Evolutionary conservation across 495 filamentous ascomycete genomes (phyloP).

Genomic region (Penicillium nucicola): DNA sequence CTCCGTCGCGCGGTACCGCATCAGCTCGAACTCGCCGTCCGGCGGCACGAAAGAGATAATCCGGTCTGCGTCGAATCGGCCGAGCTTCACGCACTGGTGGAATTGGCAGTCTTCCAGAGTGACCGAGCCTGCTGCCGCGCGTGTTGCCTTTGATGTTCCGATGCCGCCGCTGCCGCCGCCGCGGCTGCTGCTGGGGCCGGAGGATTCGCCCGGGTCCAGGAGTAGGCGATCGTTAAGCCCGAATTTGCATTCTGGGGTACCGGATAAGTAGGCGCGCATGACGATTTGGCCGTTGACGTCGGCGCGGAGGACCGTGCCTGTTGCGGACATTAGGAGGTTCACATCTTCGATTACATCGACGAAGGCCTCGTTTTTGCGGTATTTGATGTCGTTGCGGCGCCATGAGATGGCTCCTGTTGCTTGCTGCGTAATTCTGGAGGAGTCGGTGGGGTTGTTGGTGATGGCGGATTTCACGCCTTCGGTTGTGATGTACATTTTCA

Average conservation of each 20-base stretch:
- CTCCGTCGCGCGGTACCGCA: conserved; percentile 99
- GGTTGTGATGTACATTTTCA: conserved; percentile 99
- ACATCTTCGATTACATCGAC: conserved; percentile 99
- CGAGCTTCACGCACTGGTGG: conserved; percentile 98
- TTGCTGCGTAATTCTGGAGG: conserved; percentile 97
- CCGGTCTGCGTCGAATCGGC: conserved; percentile 93
- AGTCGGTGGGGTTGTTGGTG: conserved; percentile 66
- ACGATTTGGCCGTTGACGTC: conserved; percentile 98
- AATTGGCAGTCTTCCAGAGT: conserved; percentile 98
- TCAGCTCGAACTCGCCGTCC: conserved; percentile 98
- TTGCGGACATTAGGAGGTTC: conserved; percentile 96
- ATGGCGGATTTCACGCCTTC: conserved; percentile 97
- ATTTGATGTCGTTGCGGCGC: conserved; percentile 95
- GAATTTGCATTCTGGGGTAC: conserved; percentile 98
- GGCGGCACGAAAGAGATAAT: conserved; percentile 98
- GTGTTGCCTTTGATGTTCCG: conserved; percentile 71
- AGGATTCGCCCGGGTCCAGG: conserved; percentile 67
- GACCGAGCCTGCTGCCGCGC: conserved; percentile 92
- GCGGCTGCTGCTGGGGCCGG: conserved; percentile 33
- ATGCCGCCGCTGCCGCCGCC: conserved; percentile 47
- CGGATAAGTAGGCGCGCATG: conserved; percentile 97
- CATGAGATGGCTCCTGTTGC: conserved; percentile 96
- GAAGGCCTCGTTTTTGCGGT: conserved; percentile 98
- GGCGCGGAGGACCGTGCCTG: conserved; percentile 89
- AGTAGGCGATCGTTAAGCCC: conserved; percentile 95